Base-by-base conservation (phyloP, 225 moss, liverwort and hornwort genomes). In the Marchantia paleacea region DNA sequence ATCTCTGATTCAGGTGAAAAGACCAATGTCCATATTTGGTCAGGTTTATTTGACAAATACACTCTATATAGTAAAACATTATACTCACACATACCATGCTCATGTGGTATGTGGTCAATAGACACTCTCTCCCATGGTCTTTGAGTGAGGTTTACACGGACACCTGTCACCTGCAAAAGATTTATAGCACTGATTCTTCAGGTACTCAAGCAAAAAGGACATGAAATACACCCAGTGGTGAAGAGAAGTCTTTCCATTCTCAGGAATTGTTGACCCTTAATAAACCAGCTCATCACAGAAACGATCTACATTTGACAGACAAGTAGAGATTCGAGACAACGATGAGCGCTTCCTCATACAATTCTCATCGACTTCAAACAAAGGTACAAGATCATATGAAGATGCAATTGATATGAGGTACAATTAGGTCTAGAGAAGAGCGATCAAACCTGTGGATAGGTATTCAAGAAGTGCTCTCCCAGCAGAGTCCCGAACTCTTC, bases 101-200 rank as follows among this genome's bases (percentile, higher is more conserved):
- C 80, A 81, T 99, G 95, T 71, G 90, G 87, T 80, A 72, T 79
- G 51, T 92, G 91, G 69, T 87, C 75, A 50, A 92, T 82, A 22
- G 70, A 75, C 39, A 91, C 91, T 82, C 99, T 91, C 84, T 99
- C 94, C 99, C 99, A 95, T 22, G 91, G 95, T 85, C 91, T 99
- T 73, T 95, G 92, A 52, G 51, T 80, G 14, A 99, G 72, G 15
- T 55, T 47, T 24, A 95, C 66, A 83, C 83, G 91, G n/a, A 86
- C 87, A 60, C 88, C 90, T 83, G 92, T 94, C 18, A 95, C 95
- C 86, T 89, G 85, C 82, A 74, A 20, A 55, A n/a, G 25, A 3
- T 48, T 19, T 15, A 7, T 39, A 5, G 5, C 39, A 39, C 5
- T 39, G 39, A 39, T 2, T 39, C 39, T 39, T 39, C 39, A 39